Percentiles rank a stretch among this genome's conserved stretches.
phyloP scores from a whole-genome alignment of 192 early-diverging fungal species.

The Entomortierella parvispora region DNA sequence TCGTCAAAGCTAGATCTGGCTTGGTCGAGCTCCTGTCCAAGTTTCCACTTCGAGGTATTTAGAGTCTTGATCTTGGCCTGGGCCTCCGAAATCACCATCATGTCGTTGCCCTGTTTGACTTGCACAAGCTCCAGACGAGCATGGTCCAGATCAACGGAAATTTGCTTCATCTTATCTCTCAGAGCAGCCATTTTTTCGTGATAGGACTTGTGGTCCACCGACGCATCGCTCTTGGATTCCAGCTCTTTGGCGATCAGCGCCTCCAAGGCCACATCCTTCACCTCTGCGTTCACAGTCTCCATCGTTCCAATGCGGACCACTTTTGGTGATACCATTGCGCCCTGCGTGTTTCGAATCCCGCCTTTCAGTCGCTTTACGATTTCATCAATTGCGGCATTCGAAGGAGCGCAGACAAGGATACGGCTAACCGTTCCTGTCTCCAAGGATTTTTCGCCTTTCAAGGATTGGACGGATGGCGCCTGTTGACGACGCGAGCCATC shows the following conservation, averaged over 20 bases:
- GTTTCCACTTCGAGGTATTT: conserved; percentile 47
- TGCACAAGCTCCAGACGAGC: conserved; percentile 41
- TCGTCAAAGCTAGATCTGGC: conserved; percentile 54
- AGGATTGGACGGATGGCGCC: conserved; percentile 16
- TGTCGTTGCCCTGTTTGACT: conserved; percentile 31
- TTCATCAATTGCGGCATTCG: conserved; percentile 96
- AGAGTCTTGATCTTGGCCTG: conserved; percentile 56
- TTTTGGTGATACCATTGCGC: conserved; percentile 68
- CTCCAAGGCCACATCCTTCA: conserved; percentile 80
- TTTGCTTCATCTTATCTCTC: conserved; percentile 47
- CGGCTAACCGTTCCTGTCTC: conserved; percentile 58
- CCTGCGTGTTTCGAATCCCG: conserved; percentile 73
- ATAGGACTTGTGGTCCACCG: conserved; percentile 52
- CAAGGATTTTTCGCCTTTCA: conserved; percentile 15
- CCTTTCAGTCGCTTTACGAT: conserved; percentile 86
- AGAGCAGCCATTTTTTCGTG: conserved; percentile 46
- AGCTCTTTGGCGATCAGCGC: conserved; percentile 72
- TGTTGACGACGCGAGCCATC: conserved; percentile 11
- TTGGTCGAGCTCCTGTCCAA: conserved; percentile 34
- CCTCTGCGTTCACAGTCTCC: conserved; percentile 76
- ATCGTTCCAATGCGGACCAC: conserved; percentile 87
- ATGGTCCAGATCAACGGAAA: conserved; percentile 54
- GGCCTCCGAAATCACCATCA: conserved; percentile 50
- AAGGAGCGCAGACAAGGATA: conserved; percentile 92
- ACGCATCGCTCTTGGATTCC: conserved; percentile 38